Base-by-base conservation (phyloP, 805 yeast genomes). In the Myxozyma sirexii region DNA sequence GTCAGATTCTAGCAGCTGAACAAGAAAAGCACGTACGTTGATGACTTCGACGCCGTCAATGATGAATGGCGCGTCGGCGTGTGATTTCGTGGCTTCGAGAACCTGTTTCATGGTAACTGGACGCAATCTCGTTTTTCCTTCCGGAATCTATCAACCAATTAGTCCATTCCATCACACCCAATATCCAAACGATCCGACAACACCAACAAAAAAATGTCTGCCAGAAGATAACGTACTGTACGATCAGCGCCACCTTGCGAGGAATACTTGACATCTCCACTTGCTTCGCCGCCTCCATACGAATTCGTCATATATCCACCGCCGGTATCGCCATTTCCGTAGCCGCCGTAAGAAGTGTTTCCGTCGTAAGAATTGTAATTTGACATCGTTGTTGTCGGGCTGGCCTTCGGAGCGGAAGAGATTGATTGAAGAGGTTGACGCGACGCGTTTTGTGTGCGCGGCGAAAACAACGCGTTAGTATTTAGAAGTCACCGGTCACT, bases 61-160 rank as follows among this genome's bases (percentile, higher is more conserved):
- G 44, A 70, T 72, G 66, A 78, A 80, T 19, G 82, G 82, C 26
- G 82, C 83, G 69, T 84, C 88, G 13, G 82, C 83, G 15, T 77
- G 76, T 3, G 77, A 75, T 58, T 82, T 84, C 10, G 75, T 68
- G 3, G 85, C 80, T 55, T 82, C 84, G 63, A 76, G 75, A 50
- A 85, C 72, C 72, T 85, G 88, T 68, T 83, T 83, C 68, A 87
- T 79, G 8, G 90, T 85, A 17, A 86, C 86, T 0, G 91, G 87
- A 10, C 77, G 68, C 15, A 65, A 29, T 27, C 63, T 37, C 26
- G 59, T 50, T 50, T 58, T 46, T 33, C 58, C 65, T 29, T 61
- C 60, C 10, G 63, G 54, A 29, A 44, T 26, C 58, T 53, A 52
- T 19, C 41, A 37, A 23, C 39, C n/a, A n/a, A n/a, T n/a, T n/a